Evolutionary conservation across 768 basidiomycete genomes (phyloP).

Genomic region (Mycena kentingensis): DNA sequence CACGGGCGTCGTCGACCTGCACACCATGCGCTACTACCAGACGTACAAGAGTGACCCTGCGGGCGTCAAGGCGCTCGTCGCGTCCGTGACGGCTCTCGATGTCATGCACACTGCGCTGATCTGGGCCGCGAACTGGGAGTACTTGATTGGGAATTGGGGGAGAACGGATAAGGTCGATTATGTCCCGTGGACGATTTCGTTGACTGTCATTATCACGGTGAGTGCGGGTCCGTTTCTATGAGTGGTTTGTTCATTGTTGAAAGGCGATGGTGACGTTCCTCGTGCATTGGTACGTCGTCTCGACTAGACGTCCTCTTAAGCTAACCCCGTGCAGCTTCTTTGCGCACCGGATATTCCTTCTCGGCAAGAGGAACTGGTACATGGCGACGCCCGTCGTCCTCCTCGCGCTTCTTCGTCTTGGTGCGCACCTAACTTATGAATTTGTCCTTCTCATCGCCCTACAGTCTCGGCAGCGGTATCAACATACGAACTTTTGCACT

Average conservation of each 20-base stretch:
- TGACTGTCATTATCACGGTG: conserved; percentile 39
- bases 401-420: conserved; percentile 36
- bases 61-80: conserved; percentile 38
- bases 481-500: conserved; percentile 22
- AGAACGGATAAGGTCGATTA: conserved; percentile 37
- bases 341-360: conserved; percentile 2
- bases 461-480: conserved; percentile 19
- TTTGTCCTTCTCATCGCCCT: neutral
- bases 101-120: conserved; percentile 43
- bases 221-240: neutral
- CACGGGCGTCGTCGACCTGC: conserved; percentile 43
- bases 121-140: conserved; percentile 42
- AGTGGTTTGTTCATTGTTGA: neutral
- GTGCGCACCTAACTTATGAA: conserved; percentile 5
- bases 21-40: conserved; percentile 44
- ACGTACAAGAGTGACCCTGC: conserved; percentile 35
- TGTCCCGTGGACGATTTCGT: conserved; percentile 46
- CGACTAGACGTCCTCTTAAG: neutral
- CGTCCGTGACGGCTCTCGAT: conserved; percentile 37
- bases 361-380: conserved; percentile 38
- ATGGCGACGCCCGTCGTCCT: conserved; percentile 39
- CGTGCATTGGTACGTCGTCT: conserved; percentile 48
- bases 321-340: conserved; percentile 1
- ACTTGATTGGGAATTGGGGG: conserved; percentile 48
- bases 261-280: conserved; percentile 51